A percentile compares a stretch with the other conserved stretches of the same genome.
These are phyloP conservation scores for Lycium barbarum DNA, from an alignment of 257 asterid species.

Conservation along the genomic window DNA sequence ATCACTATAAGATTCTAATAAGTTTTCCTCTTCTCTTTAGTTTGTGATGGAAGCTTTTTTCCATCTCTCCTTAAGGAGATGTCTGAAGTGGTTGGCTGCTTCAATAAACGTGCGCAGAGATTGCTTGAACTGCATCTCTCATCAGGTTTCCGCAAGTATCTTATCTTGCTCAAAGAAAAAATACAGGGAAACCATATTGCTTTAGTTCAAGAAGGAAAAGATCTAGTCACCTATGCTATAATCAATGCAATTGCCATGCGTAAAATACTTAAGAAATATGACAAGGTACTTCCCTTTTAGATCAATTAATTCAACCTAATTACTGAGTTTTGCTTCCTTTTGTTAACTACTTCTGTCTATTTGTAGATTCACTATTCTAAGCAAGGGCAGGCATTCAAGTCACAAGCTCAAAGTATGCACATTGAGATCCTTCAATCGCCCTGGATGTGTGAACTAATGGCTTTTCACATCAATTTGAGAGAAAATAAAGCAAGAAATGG, in stretches of 20 bases:
- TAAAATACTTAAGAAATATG: constrained; percentile 94
- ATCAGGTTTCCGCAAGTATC: constrained; percentile 71
- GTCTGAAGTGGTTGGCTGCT: constrained; percentile 88
- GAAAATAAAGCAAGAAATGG: constrained; percentile 43
- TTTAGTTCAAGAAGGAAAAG: constrained; percentile 78
- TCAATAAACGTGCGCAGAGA: constrained; percentile 72
- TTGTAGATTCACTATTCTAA: constrained; percentile 82
- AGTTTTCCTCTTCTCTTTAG: constrained; percentile 43
- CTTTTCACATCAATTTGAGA: constrained; percentile 77
- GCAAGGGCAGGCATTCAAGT: constrained; percentile 95
- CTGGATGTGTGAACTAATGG: constrained; percentile 94
- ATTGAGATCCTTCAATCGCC: constrained; percentile 97
- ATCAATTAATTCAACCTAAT: background rate
- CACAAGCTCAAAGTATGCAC: constrained; percentile 77
- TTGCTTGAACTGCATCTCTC: constrained; percentile 78
- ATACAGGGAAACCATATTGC: constrained; percentile 59
- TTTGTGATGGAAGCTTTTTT: constrained; percentile 92
- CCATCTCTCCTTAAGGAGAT: constrained; percentile 85
- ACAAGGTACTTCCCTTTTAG: constrained; percentile 54
- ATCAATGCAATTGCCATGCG: constrained; percentile 91
- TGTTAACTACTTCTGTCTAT: background rate
- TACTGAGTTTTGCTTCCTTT: background rate
- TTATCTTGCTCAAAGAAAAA: constrained; percentile 69
- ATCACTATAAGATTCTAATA: constrained; percentile 26
- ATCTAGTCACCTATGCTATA: constrained; percentile 78